Conservation (phyloP, 352 stramenopile species). For the Sclerospora graminicola region DNA sequence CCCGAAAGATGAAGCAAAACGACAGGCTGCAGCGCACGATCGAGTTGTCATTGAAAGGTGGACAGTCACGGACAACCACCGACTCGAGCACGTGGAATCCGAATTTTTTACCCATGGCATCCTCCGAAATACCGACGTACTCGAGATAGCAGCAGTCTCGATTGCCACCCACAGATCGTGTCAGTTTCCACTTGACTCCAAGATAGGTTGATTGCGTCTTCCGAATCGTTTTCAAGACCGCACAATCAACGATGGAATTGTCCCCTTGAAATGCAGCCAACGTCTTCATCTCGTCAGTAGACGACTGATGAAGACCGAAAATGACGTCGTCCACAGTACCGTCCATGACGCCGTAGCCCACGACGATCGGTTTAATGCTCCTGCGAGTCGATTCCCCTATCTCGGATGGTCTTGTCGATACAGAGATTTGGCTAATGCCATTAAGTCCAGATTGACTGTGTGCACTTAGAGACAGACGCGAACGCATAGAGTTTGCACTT, state of each 20-base stretch:
- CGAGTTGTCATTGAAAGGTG: constrained; percentile 62
- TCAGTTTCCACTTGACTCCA: constrained; percentile 67
- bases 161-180: constrained; percentile 56
- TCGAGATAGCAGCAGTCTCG: constrained; percentile 64
- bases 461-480: constrained; percentile 18
- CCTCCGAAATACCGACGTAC: constrained; percentile 47
- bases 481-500: constrained; percentile 14
- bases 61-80: constrained; percentile 44
- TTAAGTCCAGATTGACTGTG: constrained; percentile 17
- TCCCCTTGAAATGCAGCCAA: constrained; percentile 33
- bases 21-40: constrained; percentile 61
- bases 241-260: constrained; percentile 53
- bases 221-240: constrained; percentile 48
- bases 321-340: constrained; percentile 42
- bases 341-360: constrained; percentile 37
- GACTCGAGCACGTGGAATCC: constrained; percentile 62
- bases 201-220: constrained; percentile 44
- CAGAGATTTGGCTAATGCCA: constrained; percentile 9
- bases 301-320: constrained; percentile 41
- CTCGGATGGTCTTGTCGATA: constrained; percentile 21
- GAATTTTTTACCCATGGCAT: constrained; percentile 43
- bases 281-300: constrained; percentile 50
- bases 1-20: constrained; percentile 66
- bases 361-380: constrained; percentile 31
- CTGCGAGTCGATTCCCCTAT: constrained; percentile 31